Conservation (phyloP, 1,139 yeast genomes). For the Suhomyces terraborum region DNA sequence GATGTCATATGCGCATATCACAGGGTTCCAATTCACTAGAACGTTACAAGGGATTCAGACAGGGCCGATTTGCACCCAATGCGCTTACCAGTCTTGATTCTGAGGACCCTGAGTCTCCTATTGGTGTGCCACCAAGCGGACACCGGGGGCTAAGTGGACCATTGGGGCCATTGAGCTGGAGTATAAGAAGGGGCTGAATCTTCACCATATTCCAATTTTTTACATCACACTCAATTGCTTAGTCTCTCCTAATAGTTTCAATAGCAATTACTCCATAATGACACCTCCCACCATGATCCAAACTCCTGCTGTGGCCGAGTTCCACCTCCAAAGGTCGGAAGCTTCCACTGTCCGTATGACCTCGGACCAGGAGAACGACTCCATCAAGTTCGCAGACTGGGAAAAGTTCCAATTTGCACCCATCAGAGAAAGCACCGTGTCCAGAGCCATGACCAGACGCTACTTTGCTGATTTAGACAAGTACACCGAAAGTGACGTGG, state of each 20-base stretch:
- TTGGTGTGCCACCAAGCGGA: background rate
- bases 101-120: background rate
- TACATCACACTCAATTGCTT: background rate
- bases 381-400: constrained; percentile 55
- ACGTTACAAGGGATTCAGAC: background rate
- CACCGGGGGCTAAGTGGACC: background rate
- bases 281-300: constrained; percentile 41
- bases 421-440: constrained; percentile 75
- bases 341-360: constrained; percentile 10
- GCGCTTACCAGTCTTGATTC: constrained; percentile 1
- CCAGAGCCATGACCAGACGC: constrained; percentile 81
- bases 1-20: constrained; percentile 5
- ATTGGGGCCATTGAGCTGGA: background rate
- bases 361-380: constrained; percentile 19
- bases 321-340: constrained; percentile 5
- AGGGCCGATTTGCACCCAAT: constrained; percentile 3
- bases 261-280: constrained; percentile 20
- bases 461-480: constrained; percentile 75
- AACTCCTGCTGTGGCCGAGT: constrained; percentile 19
- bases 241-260: background rate
- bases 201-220: background rate
- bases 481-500: constrained; percentile 74
- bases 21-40: background rate
- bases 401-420: constrained; percentile 68
- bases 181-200: background rate